Conservation (phyloP, 176 grass and related monocot species). For the Ensete glaucum region DNA sequence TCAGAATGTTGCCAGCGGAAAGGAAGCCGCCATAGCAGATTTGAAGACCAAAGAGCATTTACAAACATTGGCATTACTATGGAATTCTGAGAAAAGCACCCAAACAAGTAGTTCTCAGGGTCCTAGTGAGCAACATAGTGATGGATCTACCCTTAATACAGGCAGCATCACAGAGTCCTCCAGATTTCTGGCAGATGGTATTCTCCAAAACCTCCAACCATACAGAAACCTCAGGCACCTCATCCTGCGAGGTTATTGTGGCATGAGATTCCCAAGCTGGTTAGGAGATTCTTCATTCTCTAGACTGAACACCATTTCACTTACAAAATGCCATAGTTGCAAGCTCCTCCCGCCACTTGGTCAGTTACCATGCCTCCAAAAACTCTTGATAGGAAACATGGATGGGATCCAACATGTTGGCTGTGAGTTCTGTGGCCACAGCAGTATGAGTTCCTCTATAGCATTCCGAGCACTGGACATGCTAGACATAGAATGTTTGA, state of each 20-base stretch:
- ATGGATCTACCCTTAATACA: background rate
- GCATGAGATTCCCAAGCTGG: slow-evolving; percentile 23
- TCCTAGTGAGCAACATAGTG: background rate
- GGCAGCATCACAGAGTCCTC: background rate
- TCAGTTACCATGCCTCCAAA: slow-evolving; percentile 7
- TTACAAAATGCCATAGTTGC: slow-evolving; percentile 23
- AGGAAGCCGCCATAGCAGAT: slow-evolving; percentile 1
- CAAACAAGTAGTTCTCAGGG: background rate
- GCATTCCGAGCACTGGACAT: slow-evolving; percentile 26
- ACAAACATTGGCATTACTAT: slow-evolving; percentile 17
- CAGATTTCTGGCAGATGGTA: background rate
- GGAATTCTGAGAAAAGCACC: slow-evolving; percentile 14
- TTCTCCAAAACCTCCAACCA: slow-evolving; percentile 34
- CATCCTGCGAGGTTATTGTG: slow-evolving; percentile 26
- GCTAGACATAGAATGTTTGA: slow-evolving; percentile 20
- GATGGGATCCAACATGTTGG: slow-evolving; percentile 13
- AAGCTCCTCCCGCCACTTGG: slow-evolving; percentile 34
- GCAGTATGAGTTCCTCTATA: background rate
- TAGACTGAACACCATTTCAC: slow-evolving; percentile 14
- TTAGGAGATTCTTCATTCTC: slow-evolving; percentile 22
- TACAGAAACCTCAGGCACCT: slow-evolving; percentile 24
- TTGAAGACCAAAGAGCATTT: slow-evolving; percentile 23
- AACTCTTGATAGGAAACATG: slow-evolving; percentile 20
- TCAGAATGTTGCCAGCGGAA: background rate
- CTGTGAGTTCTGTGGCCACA: slow-evolving; percentile 10